phyloP scores from a whole-genome alignment of 2,329 filamentous ascomycete genomes.

The Penicillium sp. region DNA sequence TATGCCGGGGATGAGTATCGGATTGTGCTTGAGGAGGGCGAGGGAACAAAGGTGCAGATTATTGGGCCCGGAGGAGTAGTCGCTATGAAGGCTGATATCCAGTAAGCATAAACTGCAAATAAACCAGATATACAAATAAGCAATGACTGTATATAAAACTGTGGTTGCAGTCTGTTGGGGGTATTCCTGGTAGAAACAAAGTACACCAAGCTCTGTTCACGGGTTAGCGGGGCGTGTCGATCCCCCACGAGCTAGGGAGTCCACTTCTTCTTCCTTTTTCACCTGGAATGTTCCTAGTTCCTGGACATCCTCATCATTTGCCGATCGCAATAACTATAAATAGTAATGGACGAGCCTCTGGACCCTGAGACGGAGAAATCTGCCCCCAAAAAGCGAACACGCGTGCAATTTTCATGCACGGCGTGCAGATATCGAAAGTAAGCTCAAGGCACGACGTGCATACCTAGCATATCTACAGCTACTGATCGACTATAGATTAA shows the following conservation, averaged over 20 bases:
- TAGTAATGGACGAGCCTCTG: background rate
- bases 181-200: background rate
- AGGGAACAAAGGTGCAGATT: constrained; percentile 36
- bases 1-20: constrained; percentile 52
- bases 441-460: constrained; percentile 10
- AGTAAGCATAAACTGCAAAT: background rate
- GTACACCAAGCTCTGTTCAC: background rate
- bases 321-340: background rate
- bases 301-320: background rate
- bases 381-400: constrained; percentile 32
- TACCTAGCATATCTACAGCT: background rate
- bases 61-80: constrained; percentile 32
- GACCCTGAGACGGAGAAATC: constrained; percentile 1
- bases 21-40: constrained; percentile 40
- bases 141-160: background rate
- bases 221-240: background rate
- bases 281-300: background rate
- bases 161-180: background rate
- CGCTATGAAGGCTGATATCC: constrained; percentile 43
- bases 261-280: background rate
- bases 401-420: constrained; percentile 43
- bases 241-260: background rate
- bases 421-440: constrained; percentile 40
- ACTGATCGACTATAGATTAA: constrained; percentile 27
- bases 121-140: background rate